phyloP scores from a whole-genome alignment of 2,329 filamentous ascomycete species.

The Beauveria pseudobassiana region DNA sequence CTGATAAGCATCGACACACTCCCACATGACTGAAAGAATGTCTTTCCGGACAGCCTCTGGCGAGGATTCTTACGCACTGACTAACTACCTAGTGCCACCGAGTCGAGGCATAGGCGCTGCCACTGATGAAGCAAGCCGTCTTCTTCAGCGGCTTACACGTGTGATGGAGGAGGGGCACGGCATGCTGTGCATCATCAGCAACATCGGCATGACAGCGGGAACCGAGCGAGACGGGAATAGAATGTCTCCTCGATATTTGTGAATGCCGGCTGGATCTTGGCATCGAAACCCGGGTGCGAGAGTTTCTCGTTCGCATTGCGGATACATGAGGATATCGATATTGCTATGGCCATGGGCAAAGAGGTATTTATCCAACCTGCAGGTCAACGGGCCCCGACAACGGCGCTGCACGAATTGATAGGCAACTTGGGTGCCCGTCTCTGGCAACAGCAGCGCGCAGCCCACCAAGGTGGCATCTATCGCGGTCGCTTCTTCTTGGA shows the following conservation, averaged over 20 bases:
- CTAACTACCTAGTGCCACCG: background rate
- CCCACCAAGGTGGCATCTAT: background rate
- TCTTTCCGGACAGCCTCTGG: constrained; percentile 2
- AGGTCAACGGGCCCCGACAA: background rate
- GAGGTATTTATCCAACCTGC: background rate
- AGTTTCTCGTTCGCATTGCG: background rate
- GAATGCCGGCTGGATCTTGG: background rate
- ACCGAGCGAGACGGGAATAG: background rate
- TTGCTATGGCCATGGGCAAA: background rate
- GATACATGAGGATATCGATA: background rate
- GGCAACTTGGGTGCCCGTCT: background rate
- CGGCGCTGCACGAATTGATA: background rate
- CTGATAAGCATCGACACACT: background rate
- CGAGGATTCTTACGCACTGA: constrained; percentile 1
- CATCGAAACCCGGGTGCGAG: constrained; percentile 3
- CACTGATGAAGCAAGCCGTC: background rate
- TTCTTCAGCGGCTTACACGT: background rate
- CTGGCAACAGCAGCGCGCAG: background rate
- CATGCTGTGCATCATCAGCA: background rate
- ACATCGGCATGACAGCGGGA: background rate
- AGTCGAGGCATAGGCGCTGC: background rate
- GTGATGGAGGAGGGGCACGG: too few relatives aligned
- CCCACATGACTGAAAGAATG: background rate
- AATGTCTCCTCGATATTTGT: background rate
- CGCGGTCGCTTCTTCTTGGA: background rate